Evolutionary conservation across 2,329 filamentous ascomycete species (phyloP).

Genomic region (Penicillium sp.): DNA sequence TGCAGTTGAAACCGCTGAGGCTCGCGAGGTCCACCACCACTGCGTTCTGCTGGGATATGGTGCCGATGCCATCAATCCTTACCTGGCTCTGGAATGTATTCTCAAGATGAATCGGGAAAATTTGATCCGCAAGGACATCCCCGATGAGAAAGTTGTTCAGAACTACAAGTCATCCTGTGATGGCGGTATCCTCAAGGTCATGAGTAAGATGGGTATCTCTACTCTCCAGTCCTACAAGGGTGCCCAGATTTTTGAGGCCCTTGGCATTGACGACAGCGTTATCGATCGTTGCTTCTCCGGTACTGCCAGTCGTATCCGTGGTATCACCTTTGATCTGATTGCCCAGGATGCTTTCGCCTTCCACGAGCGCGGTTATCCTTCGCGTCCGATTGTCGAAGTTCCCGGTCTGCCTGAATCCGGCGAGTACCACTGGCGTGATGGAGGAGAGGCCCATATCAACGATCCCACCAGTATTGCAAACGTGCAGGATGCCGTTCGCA

Average conservation of each 20-base stretch:
- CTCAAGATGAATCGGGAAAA: slow-evolving; percentile 94
- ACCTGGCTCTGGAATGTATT: slow-evolving; percentile 93
- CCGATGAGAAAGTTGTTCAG: slow-evolving; percentile 75
- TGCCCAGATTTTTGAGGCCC: slow-evolving; percentile 94
- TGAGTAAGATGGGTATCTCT: slow-evolving; percentile 99
- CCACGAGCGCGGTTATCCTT: slow-evolving; percentile 89
- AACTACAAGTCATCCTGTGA: slow-evolving; percentile 98
- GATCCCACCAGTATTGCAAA: slow-evolving; percentile 93
- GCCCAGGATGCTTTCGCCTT: slow-evolving; percentile 92
- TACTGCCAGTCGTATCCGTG: slow-evolving; percentile 89
- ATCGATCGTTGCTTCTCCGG: slow-evolving; percentile 94
- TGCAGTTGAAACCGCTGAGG: slow-evolving; percentile 88
- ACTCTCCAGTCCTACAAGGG: slow-evolving; percentile 96
- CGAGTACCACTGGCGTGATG: slow-evolving; percentile 98
- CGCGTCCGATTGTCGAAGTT: slow-evolving; percentile 70
- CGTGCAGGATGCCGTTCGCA: slow-evolving; percentile 92
- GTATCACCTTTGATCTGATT: slow-evolving; percentile 89
- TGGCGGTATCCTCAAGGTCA: slow-evolving; percentile 95
- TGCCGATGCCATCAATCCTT: slow-evolving; percentile 90
- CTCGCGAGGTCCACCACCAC: slow-evolving; percentile 97
- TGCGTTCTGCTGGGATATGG: slow-evolving; percentile 96
- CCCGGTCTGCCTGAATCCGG: slow-evolving; percentile 85
- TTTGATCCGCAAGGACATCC: slow-evolving; percentile 84
- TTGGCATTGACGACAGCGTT: slow-evolving; percentile 87
- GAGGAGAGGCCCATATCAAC: slow-evolving; percentile 92